Conservation (phyloP, 164 flowering plant species). For the Tinospora cordifolia region DNA sequence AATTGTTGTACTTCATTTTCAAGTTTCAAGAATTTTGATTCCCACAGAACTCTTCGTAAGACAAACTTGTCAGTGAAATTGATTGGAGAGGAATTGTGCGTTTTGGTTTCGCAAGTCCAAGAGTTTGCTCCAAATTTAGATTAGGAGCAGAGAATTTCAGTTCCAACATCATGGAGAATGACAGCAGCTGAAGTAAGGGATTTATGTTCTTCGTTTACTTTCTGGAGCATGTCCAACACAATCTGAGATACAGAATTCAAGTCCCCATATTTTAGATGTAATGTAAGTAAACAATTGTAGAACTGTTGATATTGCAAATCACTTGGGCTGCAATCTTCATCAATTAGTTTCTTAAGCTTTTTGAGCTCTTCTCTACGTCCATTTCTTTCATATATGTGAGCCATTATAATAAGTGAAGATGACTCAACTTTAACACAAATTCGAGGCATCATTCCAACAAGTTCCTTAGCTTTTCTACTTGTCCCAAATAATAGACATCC, state of each 20-base stretch:
- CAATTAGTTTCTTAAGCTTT: constrained; percentile 73
- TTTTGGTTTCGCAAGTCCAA: constrained; percentile 10
- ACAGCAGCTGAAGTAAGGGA: constrained; percentile 55
- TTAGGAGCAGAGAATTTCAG: constrained; percentile 13
- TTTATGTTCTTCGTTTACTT: constrained; percentile 59
- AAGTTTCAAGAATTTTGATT: constrained; percentile 46
- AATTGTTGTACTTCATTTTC: constrained; percentile 51
- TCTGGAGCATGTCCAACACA: constrained; percentile 79
- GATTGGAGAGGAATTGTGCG: constrained; percentile 12
- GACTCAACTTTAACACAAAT: constrained; percentile 58
- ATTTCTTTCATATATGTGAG: constrained; percentile 82
- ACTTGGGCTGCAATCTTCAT: constrained; percentile 50
- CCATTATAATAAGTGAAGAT: constrained; percentile 54
- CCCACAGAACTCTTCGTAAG: constrained; percentile 48
- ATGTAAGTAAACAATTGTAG: constrained; percentile 73
- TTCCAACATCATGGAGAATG: constrained; percentile 26
- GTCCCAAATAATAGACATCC: constrained; percentile 69
- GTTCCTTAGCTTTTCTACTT: constrained; percentile 84
- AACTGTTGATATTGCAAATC: constrained; percentile 69
- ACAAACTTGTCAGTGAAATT: constrained; percentile 13
- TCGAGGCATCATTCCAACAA: constrained; percentile 83
- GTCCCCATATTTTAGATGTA: constrained; percentile 88
- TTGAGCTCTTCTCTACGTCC: constrained; percentile 79
- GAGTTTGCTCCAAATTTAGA: constrained; percentile 16
- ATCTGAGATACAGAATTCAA: constrained; percentile 66